A percentile compares a stretch with the other conserved stretches of the same genome.
Evolutionary conservation across 345 rosid species (phyloP).

Genomic region (Lepidium africanum): DNA sequence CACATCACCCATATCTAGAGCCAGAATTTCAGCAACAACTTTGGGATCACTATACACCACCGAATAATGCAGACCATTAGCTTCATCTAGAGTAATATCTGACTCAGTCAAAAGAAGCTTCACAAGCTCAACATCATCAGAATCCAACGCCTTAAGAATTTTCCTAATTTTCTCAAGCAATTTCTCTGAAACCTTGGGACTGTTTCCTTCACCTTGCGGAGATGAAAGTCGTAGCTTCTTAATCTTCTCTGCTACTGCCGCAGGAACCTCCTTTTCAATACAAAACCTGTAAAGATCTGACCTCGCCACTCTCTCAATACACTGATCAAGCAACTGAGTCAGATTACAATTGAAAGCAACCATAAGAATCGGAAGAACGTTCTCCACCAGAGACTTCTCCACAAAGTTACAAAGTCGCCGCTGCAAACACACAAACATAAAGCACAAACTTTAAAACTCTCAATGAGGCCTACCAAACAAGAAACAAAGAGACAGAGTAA

Average conservation of each 20-base stretch:
- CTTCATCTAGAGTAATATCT: slow-evolving; percentile 61
- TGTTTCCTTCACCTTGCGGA: slow-evolving; percentile 33
- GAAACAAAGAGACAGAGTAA: neutral
- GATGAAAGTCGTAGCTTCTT: slow-evolving; percentile 37
- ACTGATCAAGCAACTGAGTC: slow-evolving; percentile 54
- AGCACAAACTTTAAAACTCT: neutral
- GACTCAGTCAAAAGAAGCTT: slow-evolving; percentile 80
- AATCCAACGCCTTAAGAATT: slow-evolving; percentile 86
- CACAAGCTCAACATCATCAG: slow-evolving; percentile 94
- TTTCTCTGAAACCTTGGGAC: slow-evolving; percentile 34
- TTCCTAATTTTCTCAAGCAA: slow-evolving; percentile 57
- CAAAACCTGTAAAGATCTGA: slow-evolving; percentile 69
- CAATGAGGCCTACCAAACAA: slow-evolving; percentile 4
- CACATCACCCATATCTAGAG: slow-evolving; percentile 59
- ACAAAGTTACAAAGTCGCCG: slow-evolving; percentile 76
- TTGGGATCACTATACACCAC: slow-evolving; percentile 89
- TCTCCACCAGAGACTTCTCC: slow-evolving; percentile 66
- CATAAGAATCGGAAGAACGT: slow-evolving; percentile 73
- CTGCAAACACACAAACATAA: slow-evolving; percentile 40
- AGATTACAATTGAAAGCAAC: slow-evolving; percentile 78
- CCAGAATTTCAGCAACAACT: slow-evolving; percentile 73
- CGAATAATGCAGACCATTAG: slow-evolving; percentile 85
- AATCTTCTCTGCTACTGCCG: slow-evolving; percentile 54
- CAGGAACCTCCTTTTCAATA: slow-evolving; percentile 81
- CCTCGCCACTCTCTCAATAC: slow-evolving; percentile 75